Evolutionary conservation across 371 early-diverging fungal genomes (phyloP), one percentile per base, ranked within the genome.

Genomic region (Mortierella sp.): DNA sequence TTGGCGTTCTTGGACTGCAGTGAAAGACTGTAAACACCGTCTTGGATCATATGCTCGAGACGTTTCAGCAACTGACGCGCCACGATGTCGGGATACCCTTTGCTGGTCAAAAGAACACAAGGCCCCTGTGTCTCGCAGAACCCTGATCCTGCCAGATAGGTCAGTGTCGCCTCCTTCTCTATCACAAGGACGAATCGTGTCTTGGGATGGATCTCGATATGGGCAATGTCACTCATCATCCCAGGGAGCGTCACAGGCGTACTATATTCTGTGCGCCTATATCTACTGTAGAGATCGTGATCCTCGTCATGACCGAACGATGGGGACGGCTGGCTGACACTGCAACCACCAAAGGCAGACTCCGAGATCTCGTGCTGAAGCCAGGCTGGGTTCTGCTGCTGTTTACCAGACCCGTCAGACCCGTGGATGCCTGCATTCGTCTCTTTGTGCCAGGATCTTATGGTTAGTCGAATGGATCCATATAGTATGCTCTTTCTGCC

Each of bases 81-180:
- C 0, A 54, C 73, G 24, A 26, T 41, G 32, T 73, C 73, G 0
- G 73, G 73, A 31, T 60, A 63, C 19, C 73, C 73, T 59, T 73
- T 73, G 43, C 73, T 59, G 4, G 73, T 67, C 51, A 73, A 32
- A 3, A 73, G 37, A 27, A 73, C 56, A 17, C 73, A 73, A 4
- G 73, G 73, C 17, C 73, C 73, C 44, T 58, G 58, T 5, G 55
- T 24, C 19, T 63, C 56, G 41, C 60, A 63, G 64, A 73, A 73
- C 7, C 67, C 64, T 0, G 42, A 15, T 4, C 67, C 58, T 6
- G 66, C 58, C 28, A 73, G 31, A 32, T 73, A 23, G 14, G 44
- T 52, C 47, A 73, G 50, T 3, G 64, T 65, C 23, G 73, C 62
- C 48, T 73, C 73, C 23, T 73, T 73, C 32, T 73, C 73, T 6